A percentile compares a stretch with the other conserved stretches of the same genome.
Conservation (phyloP, 2,329 filamentous ascomycete species). For the Trichoderma koningii region DNA sequence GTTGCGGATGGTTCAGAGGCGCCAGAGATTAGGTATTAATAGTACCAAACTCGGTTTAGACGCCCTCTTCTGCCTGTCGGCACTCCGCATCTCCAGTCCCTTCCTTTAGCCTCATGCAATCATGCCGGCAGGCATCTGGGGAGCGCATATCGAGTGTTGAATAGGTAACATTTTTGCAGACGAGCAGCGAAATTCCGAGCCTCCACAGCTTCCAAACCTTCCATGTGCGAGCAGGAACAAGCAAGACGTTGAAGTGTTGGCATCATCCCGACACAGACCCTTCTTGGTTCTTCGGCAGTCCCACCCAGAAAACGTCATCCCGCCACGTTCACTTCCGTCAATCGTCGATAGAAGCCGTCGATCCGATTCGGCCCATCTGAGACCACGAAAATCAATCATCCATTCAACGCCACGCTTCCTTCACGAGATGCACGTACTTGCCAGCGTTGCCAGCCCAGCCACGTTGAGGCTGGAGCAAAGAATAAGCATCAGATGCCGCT, state of each 20-base stretch:
- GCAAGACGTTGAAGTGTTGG: not conserved
- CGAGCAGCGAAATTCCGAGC: not conserved
- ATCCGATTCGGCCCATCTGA: not conserved
- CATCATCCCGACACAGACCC: conserved; percentile 2
- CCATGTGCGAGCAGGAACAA: not conserved
- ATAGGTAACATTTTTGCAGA: not conserved
- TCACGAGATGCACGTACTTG: too few species aligned
- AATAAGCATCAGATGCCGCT: conserved; percentile 4
- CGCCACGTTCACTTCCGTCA: not conserved
- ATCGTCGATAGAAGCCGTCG: not conserved
- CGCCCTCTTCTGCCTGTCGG: not conserved
- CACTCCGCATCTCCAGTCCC: not conserved
- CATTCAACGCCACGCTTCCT: not conserved
- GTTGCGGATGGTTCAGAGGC: too few species aligned
- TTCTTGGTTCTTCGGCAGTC: not conserved
- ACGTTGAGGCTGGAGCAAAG: not conserved
- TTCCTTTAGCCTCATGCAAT: conserved; percentile 5
- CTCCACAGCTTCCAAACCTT: not conserved
- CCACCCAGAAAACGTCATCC: not conserved
- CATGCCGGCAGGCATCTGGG: not conserved
- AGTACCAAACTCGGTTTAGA: conserved; percentile 11
- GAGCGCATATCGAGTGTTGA: not conserved
- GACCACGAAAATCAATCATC: not conserved
- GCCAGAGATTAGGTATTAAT: not conserved
- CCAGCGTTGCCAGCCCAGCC: not conserved